Evolutionary conservation across 345 rosid genomes (phyloP), one percentile per base, ranked within the genome.

Genomic region (Camelina neglecta): DNA sequence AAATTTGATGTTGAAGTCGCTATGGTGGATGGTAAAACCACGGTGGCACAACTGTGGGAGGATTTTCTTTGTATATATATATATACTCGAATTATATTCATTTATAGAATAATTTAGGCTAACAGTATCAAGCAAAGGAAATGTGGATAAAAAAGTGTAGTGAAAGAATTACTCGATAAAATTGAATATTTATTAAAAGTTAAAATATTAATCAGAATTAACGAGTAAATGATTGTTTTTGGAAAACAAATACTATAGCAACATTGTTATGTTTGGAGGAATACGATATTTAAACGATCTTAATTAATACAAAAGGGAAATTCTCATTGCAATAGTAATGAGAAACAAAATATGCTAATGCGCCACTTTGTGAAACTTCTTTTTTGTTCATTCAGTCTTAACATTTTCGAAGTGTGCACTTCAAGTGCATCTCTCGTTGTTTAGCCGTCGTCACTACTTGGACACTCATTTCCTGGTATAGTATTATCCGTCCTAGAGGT

Each of bases 401-500:
- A 51, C 10, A 50, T 72, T 41, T 71, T 60, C 36, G 16, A 59
- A 47, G 36, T 47, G 21, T n/a, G n/a, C n/a, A n/a, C n/a, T n/a
- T n/a, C n/a, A n/a, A n/a, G n/a, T n/a, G n/a, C n/a, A n/a, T n/a
- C n/a, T n/a, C n/a, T n/a, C 21, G 57, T 64, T 36, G 64, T 66
- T 75, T 59, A 74, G 50, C 64, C 7, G 47, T 68, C 69, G 21
- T 60, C 82, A 29, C 83, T 73, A 80, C 84, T 73, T 2, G 67
- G 84, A 71, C 74, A 56, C 62, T 85, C 87, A 45, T 68, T 76
- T 21, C 76, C 83, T 4, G 56, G 36, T 41, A 60, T 84, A 21
- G 80, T 42, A 41, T 72, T 82, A 57, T 70, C 78, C 72, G 82
- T 80, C 82, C 87, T 81, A 7, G 26, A 49, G 16, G 13, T 33